Conservation (phyloP, 2,329 filamentous ascomycete species). For the Didymella glomerata region DNA sequence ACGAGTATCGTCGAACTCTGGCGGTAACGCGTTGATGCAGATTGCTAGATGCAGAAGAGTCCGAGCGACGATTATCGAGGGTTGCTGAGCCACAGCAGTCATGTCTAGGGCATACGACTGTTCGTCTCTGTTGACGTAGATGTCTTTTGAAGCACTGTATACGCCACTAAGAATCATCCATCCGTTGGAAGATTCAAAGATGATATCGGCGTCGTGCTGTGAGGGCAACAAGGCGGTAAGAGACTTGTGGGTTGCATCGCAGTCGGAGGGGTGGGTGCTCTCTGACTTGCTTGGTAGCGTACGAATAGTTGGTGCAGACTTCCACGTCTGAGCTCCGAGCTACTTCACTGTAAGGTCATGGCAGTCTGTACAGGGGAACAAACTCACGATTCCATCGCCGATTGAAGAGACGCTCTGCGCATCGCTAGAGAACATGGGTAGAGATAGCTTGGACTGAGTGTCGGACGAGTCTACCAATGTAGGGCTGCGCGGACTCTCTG, state of each 20-base stretch:
- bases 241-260: conserved; percentile 34
- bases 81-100: conserved; percentile 40
- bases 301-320: conserved; percentile 40
- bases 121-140: conserved; percentile 43
- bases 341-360: conserved; percentile 26
- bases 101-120: conserved; percentile 48
- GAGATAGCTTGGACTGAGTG: conserved; percentile 29
- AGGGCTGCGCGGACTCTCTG: conserved; percentile 30
- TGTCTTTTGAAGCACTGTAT: conserved; percentile 41
- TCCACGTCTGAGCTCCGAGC: conserved; percentile 45
- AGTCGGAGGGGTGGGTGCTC: conserved; percentile 6
- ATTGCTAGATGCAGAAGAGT: conserved; percentile 48
- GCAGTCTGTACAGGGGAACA: background rate
- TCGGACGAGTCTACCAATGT: conserved; percentile 34
- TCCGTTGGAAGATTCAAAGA: conserved; percentile 48
- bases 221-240: conserved; percentile 44
- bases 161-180: conserved; percentile 46
- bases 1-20: conserved; percentile 41
- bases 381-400: conserved; percentile 44
- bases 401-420: conserved; percentile 40
- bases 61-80: conserved; percentile 43
- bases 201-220: conserved; percentile 48
- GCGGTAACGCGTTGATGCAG: conserved; percentile 46
- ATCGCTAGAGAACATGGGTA: conserved; percentile 35
- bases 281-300: conserved; percentile 34